phyloP scores from a whole-genome alignment of 306 rosid species.

The Fagus sylvatica region DNA sequence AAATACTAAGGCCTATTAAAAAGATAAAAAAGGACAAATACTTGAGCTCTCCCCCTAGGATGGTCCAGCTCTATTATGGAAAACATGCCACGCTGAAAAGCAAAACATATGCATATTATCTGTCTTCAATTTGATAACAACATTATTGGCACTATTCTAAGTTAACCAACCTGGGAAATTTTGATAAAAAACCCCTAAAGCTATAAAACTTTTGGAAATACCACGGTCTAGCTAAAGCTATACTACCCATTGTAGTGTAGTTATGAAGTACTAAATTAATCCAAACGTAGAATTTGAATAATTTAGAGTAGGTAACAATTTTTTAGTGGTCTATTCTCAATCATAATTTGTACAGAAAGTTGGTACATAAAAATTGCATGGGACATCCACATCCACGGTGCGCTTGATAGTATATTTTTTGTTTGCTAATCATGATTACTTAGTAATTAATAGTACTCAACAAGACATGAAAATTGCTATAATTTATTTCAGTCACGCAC shows the following conservation, averaged over 20 bases:
- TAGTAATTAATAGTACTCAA: conserved; percentile 3
- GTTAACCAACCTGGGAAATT: no score
- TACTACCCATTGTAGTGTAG: not conserved
- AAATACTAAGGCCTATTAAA: no score
- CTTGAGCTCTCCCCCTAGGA: no score
- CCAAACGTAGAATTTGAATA: not conserved
- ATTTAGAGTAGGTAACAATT: not conserved
- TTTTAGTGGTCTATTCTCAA: not conserved
- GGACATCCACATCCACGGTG: not conserved
- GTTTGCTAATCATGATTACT: not conserved
- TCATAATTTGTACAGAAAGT: not conserved
- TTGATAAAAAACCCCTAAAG: no score
- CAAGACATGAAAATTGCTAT: not conserved
- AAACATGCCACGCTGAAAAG: no score
- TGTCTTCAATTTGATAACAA: no score
- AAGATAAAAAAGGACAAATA: no score
- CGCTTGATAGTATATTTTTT: not conserved
- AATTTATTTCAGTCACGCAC: conserved; percentile 13
- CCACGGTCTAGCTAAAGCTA: no score
- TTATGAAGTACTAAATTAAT: not conserved
- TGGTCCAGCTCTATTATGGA: no score
- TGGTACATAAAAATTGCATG: conserved; percentile 1
- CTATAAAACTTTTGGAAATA: no score
- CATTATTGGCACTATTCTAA: no score
- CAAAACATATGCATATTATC: no score